Evolutionary conservation across 2,329 filamentous ascomycete genomes (phyloP).

Genomic region (Hirsutella rhossiliensis): DNA sequence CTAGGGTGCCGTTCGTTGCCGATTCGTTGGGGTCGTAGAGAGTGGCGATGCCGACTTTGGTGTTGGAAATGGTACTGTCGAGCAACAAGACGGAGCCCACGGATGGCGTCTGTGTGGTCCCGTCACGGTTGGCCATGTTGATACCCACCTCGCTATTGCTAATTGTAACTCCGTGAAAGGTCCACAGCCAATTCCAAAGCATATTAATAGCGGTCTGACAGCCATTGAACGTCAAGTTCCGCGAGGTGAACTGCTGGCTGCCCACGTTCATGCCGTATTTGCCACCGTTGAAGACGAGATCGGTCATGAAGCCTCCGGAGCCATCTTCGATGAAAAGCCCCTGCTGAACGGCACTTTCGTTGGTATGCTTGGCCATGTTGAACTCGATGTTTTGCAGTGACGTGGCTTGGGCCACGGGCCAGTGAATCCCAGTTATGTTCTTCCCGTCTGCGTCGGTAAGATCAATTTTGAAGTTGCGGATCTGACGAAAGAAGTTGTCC

Average conservation of each 20-base stretch:
- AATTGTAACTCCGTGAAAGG: constrained; percentile 14
- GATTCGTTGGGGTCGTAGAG: not conserved
- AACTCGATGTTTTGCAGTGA: constrained; percentile 10
- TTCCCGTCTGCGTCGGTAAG: not conserved
- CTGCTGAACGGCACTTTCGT: not conserved
- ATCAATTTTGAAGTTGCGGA: constrained; percentile 7
- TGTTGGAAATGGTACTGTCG: constrained; percentile 70
- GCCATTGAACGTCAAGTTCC: constrained; percentile 52
- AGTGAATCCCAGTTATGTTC: constrained; percentile 7
- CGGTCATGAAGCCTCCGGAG: constrained; percentile 32
- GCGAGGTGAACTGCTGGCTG: constrained; percentile 56
- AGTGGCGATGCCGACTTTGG: constrained; percentile 46
- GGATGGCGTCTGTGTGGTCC: constrained; percentile 37
- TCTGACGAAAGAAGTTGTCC: constrained; percentile 8
- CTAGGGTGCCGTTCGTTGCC: constrained; percentile 24
- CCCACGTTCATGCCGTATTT: constrained; percentile 33
- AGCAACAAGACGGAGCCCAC: constrained; percentile 78
- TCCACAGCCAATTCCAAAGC: constrained; percentile 66
- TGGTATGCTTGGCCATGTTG: constrained; percentile 1
- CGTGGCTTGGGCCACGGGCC: constrained; percentile 13
- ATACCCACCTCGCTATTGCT: constrained; percentile 22
- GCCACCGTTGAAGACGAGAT: constrained; percentile 50
- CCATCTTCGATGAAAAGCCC: constrained; percentile 16
- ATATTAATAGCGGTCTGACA: constrained; percentile 54
- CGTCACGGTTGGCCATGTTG: constrained; percentile 52